Percentiles rank a stretch among this genome's conserved stretches.
Evolutionary conservation across 106 monocot species (phyloP).

Genomic region (Dendrobium catenatum): DNA sequence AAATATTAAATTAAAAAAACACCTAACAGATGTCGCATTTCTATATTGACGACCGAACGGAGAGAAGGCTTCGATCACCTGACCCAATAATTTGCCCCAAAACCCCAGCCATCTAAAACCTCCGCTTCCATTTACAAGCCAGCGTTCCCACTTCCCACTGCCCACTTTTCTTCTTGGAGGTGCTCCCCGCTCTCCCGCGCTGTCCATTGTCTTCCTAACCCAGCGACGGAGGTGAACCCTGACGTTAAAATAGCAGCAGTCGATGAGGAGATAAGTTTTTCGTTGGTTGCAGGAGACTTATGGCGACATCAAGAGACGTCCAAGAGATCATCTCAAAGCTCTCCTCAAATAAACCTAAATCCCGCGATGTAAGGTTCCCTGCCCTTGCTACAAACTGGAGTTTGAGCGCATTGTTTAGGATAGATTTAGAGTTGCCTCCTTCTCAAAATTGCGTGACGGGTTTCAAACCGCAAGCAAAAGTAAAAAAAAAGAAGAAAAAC

Average conservation of each 20-base stretch:
- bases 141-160: too few relatives aligned
- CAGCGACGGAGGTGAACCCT: background rate
- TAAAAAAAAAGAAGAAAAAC: too few relatives aligned
- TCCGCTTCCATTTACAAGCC: too few relatives aligned
- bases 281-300: background rate
- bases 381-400: background rate
- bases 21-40: too few relatives aligned
- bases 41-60: too few relatives aligned
- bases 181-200: background rate
- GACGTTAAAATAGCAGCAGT: background rate
- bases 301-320: conserved; percentile 74
- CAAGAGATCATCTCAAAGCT: conserved; percentile 73
- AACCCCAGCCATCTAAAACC: too few relatives aligned
- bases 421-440: too few relatives aligned
- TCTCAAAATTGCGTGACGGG: too few relatives aligned
- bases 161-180: background rate
- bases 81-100: too few relatives aligned
- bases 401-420: background rate
- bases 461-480: too few relatives aligned
- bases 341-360: conserved; percentile 65
- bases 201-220: background rate
- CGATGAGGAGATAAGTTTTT: background rate
- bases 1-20: too few relatives aligned
- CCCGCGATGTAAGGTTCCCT: conserved; percentile 49
- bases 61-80: too few relatives aligned